phyloP scores from a whole-genome alignment of 805 yeast species.

The Candida ficus region DNA sequence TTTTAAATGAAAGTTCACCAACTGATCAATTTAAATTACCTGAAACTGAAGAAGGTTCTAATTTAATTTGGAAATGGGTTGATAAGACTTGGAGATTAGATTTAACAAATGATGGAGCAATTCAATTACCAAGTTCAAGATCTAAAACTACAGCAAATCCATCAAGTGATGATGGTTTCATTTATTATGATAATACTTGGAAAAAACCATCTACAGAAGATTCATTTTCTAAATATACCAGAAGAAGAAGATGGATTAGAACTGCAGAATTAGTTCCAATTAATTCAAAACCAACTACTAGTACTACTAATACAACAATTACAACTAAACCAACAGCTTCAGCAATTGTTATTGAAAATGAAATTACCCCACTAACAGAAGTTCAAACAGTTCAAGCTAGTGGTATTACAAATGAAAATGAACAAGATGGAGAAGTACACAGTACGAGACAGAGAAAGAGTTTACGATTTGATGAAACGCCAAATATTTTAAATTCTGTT shows the following conservation, averaged over 20 bases:
- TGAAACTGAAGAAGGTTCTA: constrained; percentile 57
- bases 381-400: constrained; percentile 21
- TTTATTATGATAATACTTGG: constrained; percentile 93
- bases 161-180: constrained; percentile 73
- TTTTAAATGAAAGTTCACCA: constrained; percentile 75
- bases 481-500: constrained; percentile 22
- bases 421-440: constrained; percentile 2
- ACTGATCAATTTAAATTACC: constrained; percentile 81
- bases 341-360: constrained; percentile 6
- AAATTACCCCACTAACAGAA: constrained; percentile 16
- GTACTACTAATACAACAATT: constrained; percentile 9
- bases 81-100: constrained; percentile 91
- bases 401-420: constrained; percentile 10
- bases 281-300: constrained; percentile 4
- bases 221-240: constrained; percentile 82
- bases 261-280: constrained; percentile 76
- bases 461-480: constrained; percentile 40
- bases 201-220: constrained; percentile 85
- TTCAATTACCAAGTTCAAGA: constrained; percentile 61
- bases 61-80: constrained; percentile 91
- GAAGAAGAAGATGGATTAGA: constrained; percentile 94
- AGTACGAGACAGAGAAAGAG: constrained; percentile 33
- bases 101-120: constrained; percentile 80
- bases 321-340: neutral
- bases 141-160: constrained; percentile 59